phyloP scores from a whole-genome alignment of 352 stramenopile genomes.

The Pythium monospermum region DNA sequence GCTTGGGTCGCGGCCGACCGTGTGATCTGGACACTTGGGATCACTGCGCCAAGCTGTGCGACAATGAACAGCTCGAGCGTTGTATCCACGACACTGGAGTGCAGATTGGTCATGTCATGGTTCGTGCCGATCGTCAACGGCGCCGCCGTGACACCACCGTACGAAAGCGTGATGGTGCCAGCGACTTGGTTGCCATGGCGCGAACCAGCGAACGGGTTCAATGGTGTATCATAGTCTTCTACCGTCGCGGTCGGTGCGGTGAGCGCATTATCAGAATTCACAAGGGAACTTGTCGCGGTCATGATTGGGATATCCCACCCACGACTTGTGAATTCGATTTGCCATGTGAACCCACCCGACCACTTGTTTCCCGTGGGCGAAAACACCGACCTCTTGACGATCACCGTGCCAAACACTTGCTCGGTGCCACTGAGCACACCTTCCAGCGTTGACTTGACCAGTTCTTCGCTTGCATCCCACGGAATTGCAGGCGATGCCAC shows the following conservation, averaged over 20 bases:
- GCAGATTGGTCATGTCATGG: slow-evolving; percentile 27
- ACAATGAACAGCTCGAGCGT: slow-evolving; percentile 39
- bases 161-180: slow-evolving; percentile 73
- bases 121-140: slow-evolving; percentile 39
- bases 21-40: slow-evolving; percentile 46
- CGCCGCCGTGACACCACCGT: slow-evolving; percentile 32
- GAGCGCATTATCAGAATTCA: slow-evolving; percentile 22
- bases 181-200: slow-evolving; percentile 89
- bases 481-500: slow-evolving; percentile 34
- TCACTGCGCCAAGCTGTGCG: slow-evolving; percentile 26
- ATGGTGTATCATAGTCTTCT: slow-evolving; percentile 36
- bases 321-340: slow-evolving; percentile 87
- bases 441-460: slow-evolving; percentile 52
- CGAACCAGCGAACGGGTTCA: slow-evolving; percentile 55
- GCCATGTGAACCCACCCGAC: slow-evolving; percentile 93
- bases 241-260: slow-evolving; percentile 24
- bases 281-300: slow-evolving; percentile 22
- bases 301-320: slow-evolving; percentile 86
- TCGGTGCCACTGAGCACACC: slow-evolving; percentile 30
- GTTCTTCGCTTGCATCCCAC: slow-evolving; percentile 74
- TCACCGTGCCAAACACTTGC: slow-evolving; percentile 83
- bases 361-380: slow-evolving; percentile 81
- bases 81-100: slow-evolving; percentile 28
- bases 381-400: slow-evolving; percentile 79
- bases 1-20: slow-evolving; percentile 60